These are phyloP conservation scores for Sporothrix protearum DNA, from an alignment of 2,329 filamentous ascomycete genomes.

Conservation along the genomic window DNA sequence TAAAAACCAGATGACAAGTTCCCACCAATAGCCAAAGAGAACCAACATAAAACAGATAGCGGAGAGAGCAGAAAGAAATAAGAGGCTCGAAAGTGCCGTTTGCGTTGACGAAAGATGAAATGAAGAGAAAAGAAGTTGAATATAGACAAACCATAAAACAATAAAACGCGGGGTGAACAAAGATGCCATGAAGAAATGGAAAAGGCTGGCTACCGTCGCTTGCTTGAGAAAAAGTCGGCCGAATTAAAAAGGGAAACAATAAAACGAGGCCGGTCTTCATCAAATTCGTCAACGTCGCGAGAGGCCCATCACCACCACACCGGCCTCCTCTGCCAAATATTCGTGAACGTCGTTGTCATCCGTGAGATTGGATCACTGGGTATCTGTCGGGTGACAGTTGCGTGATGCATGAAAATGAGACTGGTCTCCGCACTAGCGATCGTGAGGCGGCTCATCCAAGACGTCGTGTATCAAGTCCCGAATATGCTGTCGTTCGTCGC, in stretches of 20 bases:
- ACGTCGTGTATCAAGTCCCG: not conserved
- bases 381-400: not conserved
- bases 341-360: slow-evolving; percentile 1
- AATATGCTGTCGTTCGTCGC: not conserved
- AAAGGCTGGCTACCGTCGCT: not conserved
- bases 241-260: slow-evolving; percentile 18
- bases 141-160: slow-evolving; percentile 21
- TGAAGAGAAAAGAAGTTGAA: slow-evolving; percentile 24
- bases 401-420: not conserved
- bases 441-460: not conserved
- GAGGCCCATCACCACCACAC: not conserved
- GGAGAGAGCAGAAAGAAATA: not conserved
- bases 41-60: not conserved
- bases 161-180: slow-evolving; percentile 14
- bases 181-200: not conserved
- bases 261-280: slow-evolving; percentile 19
- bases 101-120: slow-evolving; percentile 5
- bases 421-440: not conserved
- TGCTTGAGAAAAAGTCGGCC: slow-evolving; percentile 7
- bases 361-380: not conserved
- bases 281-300: slow-evolving; percentile 16
- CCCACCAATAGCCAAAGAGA: slow-evolving; percentile 6
- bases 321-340: not conserved
- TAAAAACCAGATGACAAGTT: not conserved
- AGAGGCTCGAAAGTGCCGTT: not conserved